Percentiles rank a stretch among this genome's conserved stretches.
Evolutionary conservation across 2,329 filamentous ascomycete species (phyloP).

Genomic region (Lasiodiplodia gonubiensis): DNA sequence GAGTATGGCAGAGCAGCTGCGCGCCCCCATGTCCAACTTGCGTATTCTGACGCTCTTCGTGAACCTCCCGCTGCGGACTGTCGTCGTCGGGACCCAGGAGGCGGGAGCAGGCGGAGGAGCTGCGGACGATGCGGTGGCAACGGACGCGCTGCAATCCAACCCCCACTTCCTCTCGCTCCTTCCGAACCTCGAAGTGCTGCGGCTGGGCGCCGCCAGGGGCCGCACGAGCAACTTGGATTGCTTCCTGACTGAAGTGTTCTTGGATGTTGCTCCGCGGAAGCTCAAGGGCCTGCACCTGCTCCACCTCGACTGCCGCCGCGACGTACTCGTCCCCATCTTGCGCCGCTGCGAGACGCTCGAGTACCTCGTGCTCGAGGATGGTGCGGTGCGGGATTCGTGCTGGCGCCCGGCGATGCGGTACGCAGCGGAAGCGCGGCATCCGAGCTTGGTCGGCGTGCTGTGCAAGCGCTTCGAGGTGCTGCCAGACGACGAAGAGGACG

Average conservation of each 20-base stretch:
- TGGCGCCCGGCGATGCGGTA: background rate
- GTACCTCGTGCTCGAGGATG: slow-evolving; percentile 12
- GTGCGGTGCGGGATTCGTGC: background rate
- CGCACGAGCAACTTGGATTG: background rate
- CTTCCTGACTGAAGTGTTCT: background rate
- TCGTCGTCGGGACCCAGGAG: background rate
- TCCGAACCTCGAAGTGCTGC: slow-evolving; percentile 5
- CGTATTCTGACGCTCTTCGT: background rate
- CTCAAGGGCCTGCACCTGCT: slow-evolving; percentile 1
- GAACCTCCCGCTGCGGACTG: background rate
- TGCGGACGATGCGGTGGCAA: background rate
- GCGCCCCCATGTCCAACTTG: background rate
- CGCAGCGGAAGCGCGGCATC: background rate
- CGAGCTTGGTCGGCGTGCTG: background rate
- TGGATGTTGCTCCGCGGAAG: background rate
- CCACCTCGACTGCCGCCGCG: background rate
- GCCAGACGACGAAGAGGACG: background rate
- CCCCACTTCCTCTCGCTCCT: background rate
- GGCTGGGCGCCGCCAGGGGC: background rate
- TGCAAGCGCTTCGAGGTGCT: slow-evolving; percentile 15
- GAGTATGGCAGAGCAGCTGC: background rate
- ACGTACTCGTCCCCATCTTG: background rate
- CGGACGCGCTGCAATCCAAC: background rate
- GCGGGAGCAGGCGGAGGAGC: background rate
- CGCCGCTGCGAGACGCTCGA: background rate